Evolutionary conservation across 306 rosid genomes (phyloP), one percentile per base, ranked within the genome.

Genomic region (Lotus japonicus): DNA sequence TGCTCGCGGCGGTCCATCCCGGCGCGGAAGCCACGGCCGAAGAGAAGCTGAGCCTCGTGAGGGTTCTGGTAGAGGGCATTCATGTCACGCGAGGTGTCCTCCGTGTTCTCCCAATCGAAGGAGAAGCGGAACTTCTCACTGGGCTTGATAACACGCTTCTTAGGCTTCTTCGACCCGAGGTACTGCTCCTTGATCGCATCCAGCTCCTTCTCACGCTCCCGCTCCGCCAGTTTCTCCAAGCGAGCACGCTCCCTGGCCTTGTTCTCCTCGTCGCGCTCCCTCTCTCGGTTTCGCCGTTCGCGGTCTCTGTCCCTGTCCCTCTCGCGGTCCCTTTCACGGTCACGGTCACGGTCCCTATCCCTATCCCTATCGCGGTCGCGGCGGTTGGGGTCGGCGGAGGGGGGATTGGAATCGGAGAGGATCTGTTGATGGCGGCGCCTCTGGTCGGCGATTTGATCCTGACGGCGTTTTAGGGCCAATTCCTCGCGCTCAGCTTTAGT

Each of bases 111-210:
- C 97, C 97, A 91, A 62, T 91, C 94, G 75, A 91, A 91, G 2
- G 97, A 88, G 74, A 91, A 91, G 0, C 97, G 83, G 57, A 91
- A 91, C 76, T 91, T 91, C 89, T 91, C 97, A 62, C 97, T 91
- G 0, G 97, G 97, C 54, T 86, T 91, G 54, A 91, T 91, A 1
- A 91, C 97, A 3, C 96, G 82, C 81, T 91, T 88, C 85, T 91
- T 91, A 3, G 97, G 97, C 80, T 88, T 91, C 71, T 91, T 91
- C 0, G 94, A 83, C 4, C 97, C 97, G 0, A 91, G 82, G 62
- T 91, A 91, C 81, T 91, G 97, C 70, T 91, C 97, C 56, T 91
- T 91, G 2, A 91, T 91, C 11, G 94, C 50, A 0, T 88, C 96
- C 1, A 88, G 81, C 80, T 86, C 89, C 56, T 91, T 91, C 70